These are phyloP conservation scores for Arthrocladium fulminans DNA, from an alignment of 2,329 filamentous ascomycete genomes.

Conservation along the genomic window DNA sequence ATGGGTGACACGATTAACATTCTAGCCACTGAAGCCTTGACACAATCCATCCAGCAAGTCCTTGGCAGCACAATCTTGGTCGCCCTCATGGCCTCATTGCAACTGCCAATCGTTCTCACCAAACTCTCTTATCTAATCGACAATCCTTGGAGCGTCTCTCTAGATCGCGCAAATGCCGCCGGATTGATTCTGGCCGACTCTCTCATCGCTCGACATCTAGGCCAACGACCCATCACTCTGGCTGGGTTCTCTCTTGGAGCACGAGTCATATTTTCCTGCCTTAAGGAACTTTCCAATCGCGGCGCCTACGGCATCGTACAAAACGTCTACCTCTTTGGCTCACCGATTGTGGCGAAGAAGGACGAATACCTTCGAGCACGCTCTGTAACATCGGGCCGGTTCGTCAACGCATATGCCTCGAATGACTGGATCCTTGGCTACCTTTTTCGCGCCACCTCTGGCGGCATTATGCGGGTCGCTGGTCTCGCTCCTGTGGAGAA, in stretches of 20 bases:
- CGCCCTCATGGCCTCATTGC: conserved; percentile 82
- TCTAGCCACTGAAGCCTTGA: conserved; percentile 92
- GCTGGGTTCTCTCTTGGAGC: conserved; percentile 91
- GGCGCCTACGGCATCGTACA: conserved; percentile 82
- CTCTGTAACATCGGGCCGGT: conserved; percentile 81
- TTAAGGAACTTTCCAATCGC: conserved; percentile 75
- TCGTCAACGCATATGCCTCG: conserved; percentile 86
- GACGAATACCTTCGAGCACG: conserved; percentile 78
- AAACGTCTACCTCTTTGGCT: conserved; percentile 91
- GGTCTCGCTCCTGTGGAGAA: conserved; percentile 69
- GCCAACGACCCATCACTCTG: conserved; percentile 81
- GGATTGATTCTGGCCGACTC: conserved; percentile 92
- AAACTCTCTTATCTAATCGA: conserved; percentile 95
- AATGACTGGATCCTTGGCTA: conserved; percentile 98
- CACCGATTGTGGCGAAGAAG: conserved; percentile 80
- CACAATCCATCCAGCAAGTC: conserved; percentile 91
- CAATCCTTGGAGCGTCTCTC: conserved; percentile 96
- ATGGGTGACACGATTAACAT: conserved; percentile 99
- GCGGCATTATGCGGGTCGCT: conserved; percentile 80
- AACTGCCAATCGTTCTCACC: conserved; percentile 82
- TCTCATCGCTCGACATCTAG: conserved; percentile 80
- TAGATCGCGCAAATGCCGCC: conserved; percentile 78
- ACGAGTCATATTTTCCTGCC: conserved; percentile 82
- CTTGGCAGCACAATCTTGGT: conserved; percentile 82
- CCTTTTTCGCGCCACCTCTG: conserved; percentile 86